Percentiles rank a stretch among this genome's conserved stretches.
Conservation (phyloP, 495 filamentous ascomycete species). For the Coniosporium apollinis region DNA sequence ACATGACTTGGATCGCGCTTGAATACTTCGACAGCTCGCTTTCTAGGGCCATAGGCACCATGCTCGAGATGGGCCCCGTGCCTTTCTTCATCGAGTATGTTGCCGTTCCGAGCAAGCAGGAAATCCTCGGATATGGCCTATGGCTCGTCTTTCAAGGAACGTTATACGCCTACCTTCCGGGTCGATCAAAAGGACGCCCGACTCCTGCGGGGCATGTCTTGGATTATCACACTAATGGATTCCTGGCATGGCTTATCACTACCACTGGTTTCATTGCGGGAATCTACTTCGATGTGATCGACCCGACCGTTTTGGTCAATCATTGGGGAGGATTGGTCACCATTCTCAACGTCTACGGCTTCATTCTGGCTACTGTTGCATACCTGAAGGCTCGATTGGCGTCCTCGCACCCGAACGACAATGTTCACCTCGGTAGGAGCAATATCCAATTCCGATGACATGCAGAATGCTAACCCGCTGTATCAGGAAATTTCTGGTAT, state of each 20-base stretch:
- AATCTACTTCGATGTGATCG: constrained; percentile 16
- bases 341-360: constrained; percentile 25
- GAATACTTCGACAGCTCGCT: constrained; percentile 3
- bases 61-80: background rate
- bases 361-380: constrained; percentile 21
- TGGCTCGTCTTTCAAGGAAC: constrained; percentile 22
- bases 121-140: constrained; percentile 15
- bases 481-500: constrained; percentile 24
- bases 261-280: constrained; percentile 17
- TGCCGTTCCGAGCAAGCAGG: background rate
- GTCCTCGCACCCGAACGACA: constrained; percentile 27
- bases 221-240: constrained; percentile 25
- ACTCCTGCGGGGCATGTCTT: constrained; percentile 24
- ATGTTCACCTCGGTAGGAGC: no score
- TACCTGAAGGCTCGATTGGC: constrained; percentile 25
- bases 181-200: constrained; percentile 13
- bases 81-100: background rate
- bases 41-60: background rate
- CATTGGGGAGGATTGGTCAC: constrained; percentile 28
- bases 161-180: constrained; percentile 23
- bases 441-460: no score
- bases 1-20: constrained; percentile 2
- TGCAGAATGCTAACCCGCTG: background rate
- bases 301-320: constrained; percentile 27
- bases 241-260: constrained; percentile 27